These are phyloP conservation scores for Oryza meyeriana DNA, from an alignment of 176 grass and related monocot species.

Conservation along the genomic window DNA sequence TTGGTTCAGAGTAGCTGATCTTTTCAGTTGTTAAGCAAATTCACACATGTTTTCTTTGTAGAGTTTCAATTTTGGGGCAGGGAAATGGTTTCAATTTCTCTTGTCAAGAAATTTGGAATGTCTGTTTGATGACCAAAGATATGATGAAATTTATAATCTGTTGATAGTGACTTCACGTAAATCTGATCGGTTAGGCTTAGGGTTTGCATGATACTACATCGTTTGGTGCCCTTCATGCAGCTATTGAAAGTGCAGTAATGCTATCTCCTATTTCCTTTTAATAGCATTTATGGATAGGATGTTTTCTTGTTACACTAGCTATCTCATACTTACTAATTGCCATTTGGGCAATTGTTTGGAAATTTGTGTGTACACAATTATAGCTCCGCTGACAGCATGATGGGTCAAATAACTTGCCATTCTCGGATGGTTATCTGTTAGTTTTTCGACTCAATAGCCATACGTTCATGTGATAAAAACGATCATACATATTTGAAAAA, in stretches of 20 bases:
- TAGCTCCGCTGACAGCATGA: not conserved
- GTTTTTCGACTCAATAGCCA: not conserved
- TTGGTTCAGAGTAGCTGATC: not conserved
- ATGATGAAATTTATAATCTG: not conserved
- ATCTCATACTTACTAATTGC: not conserved
- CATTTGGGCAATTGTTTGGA: not conserved
- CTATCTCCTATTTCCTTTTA: not conserved
- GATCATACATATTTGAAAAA: not conserved
- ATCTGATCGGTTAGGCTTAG: not conserved
- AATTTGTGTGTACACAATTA: not conserved
- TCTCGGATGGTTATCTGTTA: not conserved
- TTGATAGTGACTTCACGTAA: not conserved
- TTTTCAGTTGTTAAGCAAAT: not conserved
- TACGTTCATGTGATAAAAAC: not conserved
- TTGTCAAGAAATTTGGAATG: not conserved
- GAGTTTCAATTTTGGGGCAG: not conserved
- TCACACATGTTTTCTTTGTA: not conserved
- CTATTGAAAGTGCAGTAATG: not conserved
- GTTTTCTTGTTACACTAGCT: not conserved
- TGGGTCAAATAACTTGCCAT: not conserved
- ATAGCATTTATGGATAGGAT: not conserved
- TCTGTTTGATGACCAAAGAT: not conserved
- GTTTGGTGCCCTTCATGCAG: not conserved
- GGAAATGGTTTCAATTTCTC: not conserved
- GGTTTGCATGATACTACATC: not conserved